Evolutionary conservation across 2,329 filamentous ascomycete genomes (phyloP), one percentile per base, ranked within the genome.

Genomic region (Alternaria brassicicola): DNA sequence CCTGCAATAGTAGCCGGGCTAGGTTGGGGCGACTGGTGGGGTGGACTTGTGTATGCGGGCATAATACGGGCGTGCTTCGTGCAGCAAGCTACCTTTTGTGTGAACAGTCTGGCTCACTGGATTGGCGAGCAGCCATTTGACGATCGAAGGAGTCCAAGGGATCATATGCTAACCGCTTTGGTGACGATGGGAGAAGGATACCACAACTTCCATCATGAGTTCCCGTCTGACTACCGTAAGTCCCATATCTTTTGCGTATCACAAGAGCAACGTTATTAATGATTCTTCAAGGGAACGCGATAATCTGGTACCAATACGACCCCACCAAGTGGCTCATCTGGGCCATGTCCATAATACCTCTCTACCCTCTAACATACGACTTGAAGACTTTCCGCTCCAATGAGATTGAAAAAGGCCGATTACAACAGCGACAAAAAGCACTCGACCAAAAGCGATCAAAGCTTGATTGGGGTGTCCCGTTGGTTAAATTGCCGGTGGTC

Each of bases 101-200:
- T 83, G 65, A 83, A 83, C 69, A 81, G 78, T 9, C 76, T 83
- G 12, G 81, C 81, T n/a, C 81, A 83, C 67, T 83, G 79, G 78
- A 76, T 83, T n/a, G 81, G 81, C 17, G 77, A 79, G 30, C 43
- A 74, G 70, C 45, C 76, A 78, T 56, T 78, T 56, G 76, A 78
- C 57, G 76, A 78, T 52, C 68, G 75, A 12, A 71, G 76, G 48
- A 69, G 56, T 6, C 76, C 76, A 8, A 57, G 76, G n/a, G 76
- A 78, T 52, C 75, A 78, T 47, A 63, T 78, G n/a, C 36, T 78
- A 5, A 78, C 76, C 2, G 76, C 76, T 7, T 55, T 78, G 2
- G 71, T 78, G 6, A 78, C 76, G 0, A 74, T 78, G 46, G 76
- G 76, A 4, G 76, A 78, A 55, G 76, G 76, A 0, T 78, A 78